A percentile compares a stretch with the other conserved stretches of the same genome.
Conservation (phyloP, 106 monocot genomes). For the Alisma plantagoaquatica region DNA sequence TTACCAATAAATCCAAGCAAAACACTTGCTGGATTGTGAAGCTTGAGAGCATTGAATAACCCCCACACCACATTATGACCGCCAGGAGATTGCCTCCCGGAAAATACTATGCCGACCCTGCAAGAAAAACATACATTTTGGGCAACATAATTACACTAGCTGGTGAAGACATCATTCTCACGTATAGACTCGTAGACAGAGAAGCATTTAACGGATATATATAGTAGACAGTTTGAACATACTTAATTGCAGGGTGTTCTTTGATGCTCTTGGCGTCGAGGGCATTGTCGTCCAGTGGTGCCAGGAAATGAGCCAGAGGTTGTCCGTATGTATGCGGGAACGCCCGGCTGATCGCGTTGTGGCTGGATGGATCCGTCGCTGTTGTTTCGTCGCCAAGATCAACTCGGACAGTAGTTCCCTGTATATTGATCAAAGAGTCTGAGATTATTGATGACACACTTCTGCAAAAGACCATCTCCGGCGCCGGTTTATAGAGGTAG, state of each 20-base stretch:
- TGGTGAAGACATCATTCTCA: too few species aligned
- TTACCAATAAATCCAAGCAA: constrained; percentile 85
- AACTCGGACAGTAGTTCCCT: constrained; percentile 69
- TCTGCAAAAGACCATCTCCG: too few species aligned
- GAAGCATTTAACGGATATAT: too few species aligned
- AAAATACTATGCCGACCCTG: constrained; percentile 85
- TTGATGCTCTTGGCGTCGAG: too few species aligned
- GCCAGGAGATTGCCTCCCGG: constrained; percentile 81
- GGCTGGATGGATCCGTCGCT: constrained; percentile 25
- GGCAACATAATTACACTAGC: neutral
- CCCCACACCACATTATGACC: constrained; percentile 98
- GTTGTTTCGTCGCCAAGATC: constrained; percentile 72
- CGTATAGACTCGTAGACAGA: too few species aligned
- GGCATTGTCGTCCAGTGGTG: too few species aligned
- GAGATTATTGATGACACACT: too few species aligned
- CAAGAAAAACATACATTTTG: too few species aligned
- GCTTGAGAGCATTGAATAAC: constrained; percentile 50
- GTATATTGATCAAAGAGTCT: too few species aligned
- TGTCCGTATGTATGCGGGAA: constrained; percentile 66
- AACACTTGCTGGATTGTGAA: constrained; percentile 55
- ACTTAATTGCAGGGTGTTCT: too few species aligned
- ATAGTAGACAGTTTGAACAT: too few species aligned
- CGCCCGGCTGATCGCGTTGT: constrained; percentile 29
- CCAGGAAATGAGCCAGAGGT: constrained; percentile 49
- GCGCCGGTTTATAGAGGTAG: too few species aligned